Evolutionary conservation across 2,329 filamentous ascomycete genomes (phyloP), one percentile per base, ranked within the genome.

Genomic region (Sphaerulina populicola): DNA sequence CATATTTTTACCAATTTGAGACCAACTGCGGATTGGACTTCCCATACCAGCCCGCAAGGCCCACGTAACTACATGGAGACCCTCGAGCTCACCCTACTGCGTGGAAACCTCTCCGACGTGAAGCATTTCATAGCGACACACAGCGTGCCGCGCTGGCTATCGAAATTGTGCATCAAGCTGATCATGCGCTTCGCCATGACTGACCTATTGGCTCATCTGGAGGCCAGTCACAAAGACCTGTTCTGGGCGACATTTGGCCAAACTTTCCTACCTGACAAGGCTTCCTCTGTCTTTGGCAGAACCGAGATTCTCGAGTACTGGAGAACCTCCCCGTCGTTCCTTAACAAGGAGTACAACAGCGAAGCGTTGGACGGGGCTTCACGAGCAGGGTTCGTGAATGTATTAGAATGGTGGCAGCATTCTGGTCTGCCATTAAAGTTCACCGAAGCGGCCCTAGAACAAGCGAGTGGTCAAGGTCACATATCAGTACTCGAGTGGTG

Each of bases 401-500:
- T 94, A 0, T 77, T 97, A 1, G 86, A 95, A 62, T 94, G 88
- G 86, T 97, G 91, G 91, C 85, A 86, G 66, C 78, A 84, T 18
- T 88, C 85, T 0, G 86, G 85, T 0, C 75, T 96, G 1, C 81
- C 83, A 2, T 75, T 96, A 15, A 84, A 87, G 59, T 95, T 93
- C 68, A 94, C 86, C 9, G 88, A 95, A 66, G 78, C 82, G 4
- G 88, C 91, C 0, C 78, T 97, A 14, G 91, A 96, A 68, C 85
- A 90, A 62, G 90, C 91, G 29, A 91, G 85, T 52, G 83, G 83
- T 3, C 85, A 88, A 62, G 89, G 90, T 6, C 86, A 93, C 58
- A 76, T 95, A n/a, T 73, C 81, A 6, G 88, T 96, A 0, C 77
- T 97, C 1, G 85, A 94, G 61, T 97, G 91, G 91, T 97, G 91